Percentiles rank a stretch among this genome's conserved stretches.
phyloP scores from a whole-genome alignment of 1,284 basidiomycete genomes.

The Fomes fomentarius region DNA sequence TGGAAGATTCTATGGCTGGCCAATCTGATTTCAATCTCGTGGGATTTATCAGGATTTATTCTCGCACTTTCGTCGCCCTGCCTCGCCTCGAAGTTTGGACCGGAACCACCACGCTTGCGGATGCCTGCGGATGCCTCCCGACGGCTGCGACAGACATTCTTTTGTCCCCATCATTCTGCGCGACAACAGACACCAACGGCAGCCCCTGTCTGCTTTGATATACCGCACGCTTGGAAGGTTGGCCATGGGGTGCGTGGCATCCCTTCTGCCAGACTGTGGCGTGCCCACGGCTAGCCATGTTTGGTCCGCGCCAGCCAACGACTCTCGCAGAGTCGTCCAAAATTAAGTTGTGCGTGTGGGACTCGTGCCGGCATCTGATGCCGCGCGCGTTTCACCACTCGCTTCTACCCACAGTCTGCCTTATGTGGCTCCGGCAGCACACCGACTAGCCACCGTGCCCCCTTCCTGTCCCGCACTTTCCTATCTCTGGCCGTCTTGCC shows the following conservation, averaged over 20 bases:
- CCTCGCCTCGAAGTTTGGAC: background rate
- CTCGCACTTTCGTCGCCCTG: constrained; percentile 1
- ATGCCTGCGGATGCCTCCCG: too few relatives aligned
- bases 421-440: constrained; percentile 13
- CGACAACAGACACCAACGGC: constrained; percentile 21
- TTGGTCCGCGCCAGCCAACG: constrained; percentile 6
- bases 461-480: constrained; percentile 8
- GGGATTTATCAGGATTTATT: constrained; percentile 1
- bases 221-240: constrained; percentile 24
- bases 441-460: constrained; percentile 17
- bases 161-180: constrained; percentile 16
- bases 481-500: constrained; percentile 6
- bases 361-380: constrained; percentile 24
- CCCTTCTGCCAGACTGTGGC: constrained; percentile 11
- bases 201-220: constrained; percentile 23
- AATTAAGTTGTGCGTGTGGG: constrained; percentile 23
- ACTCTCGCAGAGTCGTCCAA: constrained; percentile 11
- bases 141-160: background rate
- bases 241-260: constrained; percentile 10
- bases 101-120: background rate
- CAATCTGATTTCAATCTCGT: constrained; percentile 29
- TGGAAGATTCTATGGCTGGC: constrained; percentile 27
- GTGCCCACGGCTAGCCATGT: constrained; percentile 4
- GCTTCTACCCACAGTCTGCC: constrained; percentile 18
- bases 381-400: constrained; percentile 25